These are phyloP conservation scores for Narthecium ossifragum DNA, from an alignment of 106 monocot species.

Conservation along the genomic window DNA sequence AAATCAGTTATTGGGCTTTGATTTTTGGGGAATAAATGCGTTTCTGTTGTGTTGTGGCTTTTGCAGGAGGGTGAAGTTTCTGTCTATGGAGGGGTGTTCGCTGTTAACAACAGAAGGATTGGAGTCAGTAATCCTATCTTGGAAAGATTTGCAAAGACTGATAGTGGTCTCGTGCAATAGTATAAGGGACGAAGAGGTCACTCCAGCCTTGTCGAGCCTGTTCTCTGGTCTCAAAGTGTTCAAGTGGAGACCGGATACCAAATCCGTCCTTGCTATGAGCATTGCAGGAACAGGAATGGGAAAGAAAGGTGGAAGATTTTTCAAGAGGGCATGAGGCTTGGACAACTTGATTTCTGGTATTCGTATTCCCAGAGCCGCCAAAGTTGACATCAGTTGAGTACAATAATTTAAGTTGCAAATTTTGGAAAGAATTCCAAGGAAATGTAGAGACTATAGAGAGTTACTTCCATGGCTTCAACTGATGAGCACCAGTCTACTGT, in stretches of 20 bases:
- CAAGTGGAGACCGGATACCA: slow-evolving; percentile 89
- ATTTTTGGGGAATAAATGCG: too few relatives aligned
- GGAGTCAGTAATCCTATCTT: slow-evolving; percentile 67
- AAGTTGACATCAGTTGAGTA: too few relatives aligned
- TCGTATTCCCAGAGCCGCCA: too few relatives aligned
- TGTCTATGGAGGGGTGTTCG: slow-evolving; percentile 77
- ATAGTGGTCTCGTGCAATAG: slow-evolving; percentile 78
- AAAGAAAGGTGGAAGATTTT: slow-evolving; percentile 82
- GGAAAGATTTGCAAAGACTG: slow-evolving; percentile 72
- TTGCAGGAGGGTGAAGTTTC: slow-evolving; percentile 73
- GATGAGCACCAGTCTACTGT: too few relatives aligned
- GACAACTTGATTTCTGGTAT: not conserved
- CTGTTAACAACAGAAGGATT: slow-evolving; percentile 69
- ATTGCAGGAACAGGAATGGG: slow-evolving; percentile 79
- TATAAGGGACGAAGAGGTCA: slow-evolving; percentile 54
- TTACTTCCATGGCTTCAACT: too few relatives aligned
- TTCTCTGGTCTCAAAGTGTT: slow-evolving; percentile 80
- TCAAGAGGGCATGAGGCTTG: slow-evolving; percentile 34
- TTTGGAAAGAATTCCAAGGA: too few relatives aligned
- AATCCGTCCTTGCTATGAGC: slow-evolving; percentile 49
- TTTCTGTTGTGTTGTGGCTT: not conserved
- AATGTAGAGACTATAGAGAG: too few relatives aligned
- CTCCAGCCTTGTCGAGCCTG: slow-evolving; percentile 57
- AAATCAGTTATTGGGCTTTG: too few relatives aligned
- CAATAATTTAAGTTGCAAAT: too few relatives aligned